Evolutionary conservation across 768 basidiomycete species (phyloP), one percentile per base, ranked within the genome.

Genomic region (Chiua virens): DNA sequence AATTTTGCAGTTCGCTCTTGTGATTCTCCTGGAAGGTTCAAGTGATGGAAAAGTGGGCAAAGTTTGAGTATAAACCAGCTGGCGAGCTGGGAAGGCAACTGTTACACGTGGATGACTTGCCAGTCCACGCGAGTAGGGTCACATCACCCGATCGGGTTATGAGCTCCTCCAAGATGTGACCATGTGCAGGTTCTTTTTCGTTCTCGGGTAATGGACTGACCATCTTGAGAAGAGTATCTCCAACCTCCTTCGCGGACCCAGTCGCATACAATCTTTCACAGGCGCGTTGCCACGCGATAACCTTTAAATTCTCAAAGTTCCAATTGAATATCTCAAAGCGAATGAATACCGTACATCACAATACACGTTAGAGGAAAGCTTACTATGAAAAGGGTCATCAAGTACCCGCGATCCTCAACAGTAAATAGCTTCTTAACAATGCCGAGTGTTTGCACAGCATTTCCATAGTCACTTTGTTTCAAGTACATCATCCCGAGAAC

Each of bases 71-170:
- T 32, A 32, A 32, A 13, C 32, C 14, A n/a, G 13, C 11, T 0
- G 48, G 48, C 9, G 48, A 42, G 5, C 41, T 42, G 22, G 48
- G 48, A 37, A 49, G 48, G n/a, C 48, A 49, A 18, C 48, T 42
- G 18, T 49, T 42, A n/a, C 35, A 37, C 7, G 14, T 7, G 14
- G 48, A 49, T 5, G 48, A 28, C 18, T 42, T 42, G 3, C 48
- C 48, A 1, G 34, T 42, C 41, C 48, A 49, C 5, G 23, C 17
- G 2, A 49, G 41, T 13, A 42, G 35, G 18, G 34, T 37, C 13
- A 36, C 48, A 21, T 42, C n/a, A 21, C 48, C 34, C 0, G 48
- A 42, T 20, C 23, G 34, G 4, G 23, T 42, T 32, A 49, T 42
- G 9, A 37, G 20, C 35, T 42, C 41, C 36, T 49, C 23, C 23